A percentile compares a stretch with the other conserved stretches of the same genome.
Conservation (phyloP, 2,329 filamentous ascomycete species). For the Diplodia seriata region DNA sequence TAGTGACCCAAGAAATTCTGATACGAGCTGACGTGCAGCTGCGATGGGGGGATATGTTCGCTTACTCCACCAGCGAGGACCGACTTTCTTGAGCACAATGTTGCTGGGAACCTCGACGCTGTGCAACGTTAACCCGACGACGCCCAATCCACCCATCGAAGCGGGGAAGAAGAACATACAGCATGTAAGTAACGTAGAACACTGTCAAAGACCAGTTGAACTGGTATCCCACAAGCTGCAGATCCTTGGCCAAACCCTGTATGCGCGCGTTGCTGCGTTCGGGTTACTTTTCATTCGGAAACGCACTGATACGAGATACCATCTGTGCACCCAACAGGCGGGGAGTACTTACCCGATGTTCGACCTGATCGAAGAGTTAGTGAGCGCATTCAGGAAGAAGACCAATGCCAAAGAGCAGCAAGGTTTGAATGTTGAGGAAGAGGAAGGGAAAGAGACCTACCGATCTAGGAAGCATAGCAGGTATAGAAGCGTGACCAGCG, state of each 20-base stretch:
- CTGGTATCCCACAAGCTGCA: conserved; percentile 57
- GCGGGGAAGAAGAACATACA: conserved; percentile 42
- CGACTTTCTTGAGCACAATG: conserved; percentile 61
- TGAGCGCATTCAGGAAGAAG: background rate
- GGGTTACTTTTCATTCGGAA: background rate
- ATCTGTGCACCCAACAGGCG: too few relatives aligned
- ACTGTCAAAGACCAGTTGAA: conserved; percentile 66
- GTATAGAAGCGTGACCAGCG: conserved; percentile 61
- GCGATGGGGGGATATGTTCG: background rate
- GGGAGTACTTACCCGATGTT: conserved; percentile 21
- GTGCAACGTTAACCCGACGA: conserved; percentile 33
- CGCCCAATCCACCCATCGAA: conserved; percentile 40
- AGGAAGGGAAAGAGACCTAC: conserved; percentile 1
- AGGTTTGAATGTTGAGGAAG: too few relatives aligned
- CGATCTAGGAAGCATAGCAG: conserved; percentile 60
- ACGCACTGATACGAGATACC: background rate
- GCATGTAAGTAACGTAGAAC: conserved; percentile 65
- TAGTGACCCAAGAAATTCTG: background rate
- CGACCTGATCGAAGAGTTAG: background rate
- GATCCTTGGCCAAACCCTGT: conserved; percentile 59
- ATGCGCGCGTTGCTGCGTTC: conserved; percentile 48
- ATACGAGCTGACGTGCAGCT: background rate
- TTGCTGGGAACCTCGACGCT: conserved; percentile 63
- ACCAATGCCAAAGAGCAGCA: background rate
- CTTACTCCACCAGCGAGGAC: conserved; percentile 54